Percentiles rank a stretch among this genome's conserved stretches.
Conservation (phyloP, 2,329 filamentous ascomycete genomes). For the Sphaerostilbella broomeana region DNA sequence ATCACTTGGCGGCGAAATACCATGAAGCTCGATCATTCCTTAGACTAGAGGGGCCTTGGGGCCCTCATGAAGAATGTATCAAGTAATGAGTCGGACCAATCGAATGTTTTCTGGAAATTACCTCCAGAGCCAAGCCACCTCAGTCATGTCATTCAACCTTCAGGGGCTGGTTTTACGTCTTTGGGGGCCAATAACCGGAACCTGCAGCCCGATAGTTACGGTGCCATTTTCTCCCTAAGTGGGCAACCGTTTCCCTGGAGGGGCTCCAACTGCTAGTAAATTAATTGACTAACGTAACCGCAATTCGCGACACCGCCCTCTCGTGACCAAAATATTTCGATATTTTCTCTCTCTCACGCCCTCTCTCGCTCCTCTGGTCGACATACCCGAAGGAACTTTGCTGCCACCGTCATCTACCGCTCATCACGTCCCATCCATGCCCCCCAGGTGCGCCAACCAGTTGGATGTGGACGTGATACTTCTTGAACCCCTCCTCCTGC, state of each 20-base stretch:
- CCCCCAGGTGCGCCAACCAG: slow-evolving; percentile 13
- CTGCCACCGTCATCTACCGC: not conserved
- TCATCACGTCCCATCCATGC: slow-evolving; percentile 20
- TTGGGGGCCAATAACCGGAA: slow-evolving; percentile 14
- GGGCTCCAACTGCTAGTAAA: slow-evolving; percentile 9
- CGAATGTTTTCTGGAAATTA: too few relatives aligned
- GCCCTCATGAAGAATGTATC: too few relatives aligned
- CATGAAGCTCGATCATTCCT: too few relatives aligned
- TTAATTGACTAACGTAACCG: slow-evolving; percentile 14
- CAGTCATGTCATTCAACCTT: too few relatives aligned
- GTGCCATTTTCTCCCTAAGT: not conserved
- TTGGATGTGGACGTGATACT: slow-evolving; percentile 23
- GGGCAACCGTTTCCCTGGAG: slow-evolving; percentile 6
- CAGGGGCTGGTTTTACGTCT: too few relatives aligned
- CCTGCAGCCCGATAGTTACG: slow-evolving; percentile 12
- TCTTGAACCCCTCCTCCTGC: slow-evolving; percentile 4
- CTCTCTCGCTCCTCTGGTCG: not conserved
- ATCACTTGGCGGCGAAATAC: too few relatives aligned
- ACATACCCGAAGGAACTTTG: slow-evolving; percentile 11
- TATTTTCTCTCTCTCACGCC: not conserved
- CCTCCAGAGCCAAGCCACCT: too few relatives aligned
- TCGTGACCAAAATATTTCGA: too few relatives aligned
- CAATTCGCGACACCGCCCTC: slow-evolving; percentile 10
- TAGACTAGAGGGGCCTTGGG: too few relatives aligned
- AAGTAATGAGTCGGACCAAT: too few relatives aligned